Percentiles rank a stretch among this genome's conserved stretches.
Evolutionary conservation across 2,329 filamentous ascomycete species (phyloP).

Genomic region (Hawksworthiomyces lignivorus): DNA sequence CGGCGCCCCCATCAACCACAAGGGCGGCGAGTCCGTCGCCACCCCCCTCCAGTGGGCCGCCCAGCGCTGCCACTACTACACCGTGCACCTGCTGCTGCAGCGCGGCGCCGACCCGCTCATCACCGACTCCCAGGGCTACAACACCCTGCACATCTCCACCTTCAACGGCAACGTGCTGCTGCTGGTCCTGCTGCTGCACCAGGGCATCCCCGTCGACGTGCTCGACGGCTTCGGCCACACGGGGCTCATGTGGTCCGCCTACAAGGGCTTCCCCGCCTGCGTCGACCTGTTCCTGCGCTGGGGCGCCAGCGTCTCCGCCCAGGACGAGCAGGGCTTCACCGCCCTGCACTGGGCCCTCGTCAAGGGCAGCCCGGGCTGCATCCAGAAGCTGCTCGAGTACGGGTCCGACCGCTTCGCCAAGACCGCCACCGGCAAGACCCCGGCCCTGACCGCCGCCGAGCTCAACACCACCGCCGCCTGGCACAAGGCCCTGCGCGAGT

Average conservation of each 20-base stretch:
- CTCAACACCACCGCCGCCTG: conserved; percentile 71
- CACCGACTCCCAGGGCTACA: conserved; percentile 93
- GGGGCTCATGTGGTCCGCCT: conserved; percentile 95
- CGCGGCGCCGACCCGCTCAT: conserved; percentile 88
- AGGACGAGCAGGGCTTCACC: conserved; percentile 88
- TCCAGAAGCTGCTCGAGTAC: conserved; percentile 92
- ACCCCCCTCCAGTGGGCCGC: conserved; percentile 96
- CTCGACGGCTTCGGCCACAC: conserved; percentile 87
- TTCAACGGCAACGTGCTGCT: conserved; percentile 94
- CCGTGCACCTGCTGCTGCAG: conserved; percentile 84
- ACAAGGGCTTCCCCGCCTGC: conserved; percentile 89
- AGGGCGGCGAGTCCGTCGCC: conserved; percentile 89
- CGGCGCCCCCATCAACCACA: conserved; percentile 87
- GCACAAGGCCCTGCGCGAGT: conserved; percentile 23
- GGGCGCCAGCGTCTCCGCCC: conserved; percentile 88
- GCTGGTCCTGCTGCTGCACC: conserved; percentile 81
- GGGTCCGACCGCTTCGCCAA: conserved; percentile 88
- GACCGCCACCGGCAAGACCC: conserved; percentile 85
- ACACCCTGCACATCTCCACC: conserved; percentile 92
- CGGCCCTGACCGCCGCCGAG: conserved; percentile 74
- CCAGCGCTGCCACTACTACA: conserved; percentile 93
- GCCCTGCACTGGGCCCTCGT: conserved; percentile 95
- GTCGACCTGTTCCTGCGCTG: conserved; percentile 89
- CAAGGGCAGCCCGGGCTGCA: conserved; percentile 80
- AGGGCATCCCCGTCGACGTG: conserved; percentile 90